phyloP scores from a whole-genome alignment of 441 rosid species.

The Croton laevigatus region DNA sequence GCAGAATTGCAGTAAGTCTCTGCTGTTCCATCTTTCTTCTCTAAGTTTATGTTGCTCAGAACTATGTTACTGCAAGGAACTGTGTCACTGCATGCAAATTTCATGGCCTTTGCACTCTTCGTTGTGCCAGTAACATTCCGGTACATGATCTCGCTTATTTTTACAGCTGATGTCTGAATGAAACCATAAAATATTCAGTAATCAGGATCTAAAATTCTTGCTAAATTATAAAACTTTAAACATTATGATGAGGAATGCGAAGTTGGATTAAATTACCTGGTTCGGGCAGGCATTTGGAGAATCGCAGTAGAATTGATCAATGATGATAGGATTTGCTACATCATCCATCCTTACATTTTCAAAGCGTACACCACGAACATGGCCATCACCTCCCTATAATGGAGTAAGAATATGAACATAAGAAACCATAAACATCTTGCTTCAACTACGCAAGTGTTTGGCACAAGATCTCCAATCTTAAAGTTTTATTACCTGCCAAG shows the following conservation, averaged over 20 bases:
- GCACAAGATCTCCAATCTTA: neutral
- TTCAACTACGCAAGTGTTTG: neutral
- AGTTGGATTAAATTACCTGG: conserved; percentile 49
- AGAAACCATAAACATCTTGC: neutral
- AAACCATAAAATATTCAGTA: neutral
- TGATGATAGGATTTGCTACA: conserved; percentile 83
- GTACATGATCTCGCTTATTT: conserved; percentile 76
- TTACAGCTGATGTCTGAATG: conserved; percentile 68
- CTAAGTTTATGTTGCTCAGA: conserved; percentile 69
- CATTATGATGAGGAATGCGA: neutral
- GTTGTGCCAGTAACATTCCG: conserved; percentile 80
- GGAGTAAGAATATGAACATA: conserved; percentile 8
- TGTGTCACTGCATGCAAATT: conserved; percentile 85
- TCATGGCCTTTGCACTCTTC: conserved; percentile 65
- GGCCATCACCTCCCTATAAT: conserved; percentile 83
- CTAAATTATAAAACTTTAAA: neutral
- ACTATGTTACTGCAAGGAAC: conserved; percentile 79
- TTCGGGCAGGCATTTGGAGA: conserved; percentile 75
- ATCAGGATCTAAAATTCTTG: conserved; percentile 16
- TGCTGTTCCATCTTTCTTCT: conserved; percentile 57
- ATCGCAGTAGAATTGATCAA: conserved; percentile 97
- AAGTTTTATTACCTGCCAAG: conserved; percentile 76
- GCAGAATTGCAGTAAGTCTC: conserved; percentile 94
- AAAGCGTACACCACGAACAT: conserved; percentile 75
- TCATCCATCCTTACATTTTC: conserved; percentile 81